These are phyloP conservation scores for Clonostachys sp. DNA, from an alignment of 2,329 filamentous ascomycete genomes.

Conservation along the genomic window DNA sequence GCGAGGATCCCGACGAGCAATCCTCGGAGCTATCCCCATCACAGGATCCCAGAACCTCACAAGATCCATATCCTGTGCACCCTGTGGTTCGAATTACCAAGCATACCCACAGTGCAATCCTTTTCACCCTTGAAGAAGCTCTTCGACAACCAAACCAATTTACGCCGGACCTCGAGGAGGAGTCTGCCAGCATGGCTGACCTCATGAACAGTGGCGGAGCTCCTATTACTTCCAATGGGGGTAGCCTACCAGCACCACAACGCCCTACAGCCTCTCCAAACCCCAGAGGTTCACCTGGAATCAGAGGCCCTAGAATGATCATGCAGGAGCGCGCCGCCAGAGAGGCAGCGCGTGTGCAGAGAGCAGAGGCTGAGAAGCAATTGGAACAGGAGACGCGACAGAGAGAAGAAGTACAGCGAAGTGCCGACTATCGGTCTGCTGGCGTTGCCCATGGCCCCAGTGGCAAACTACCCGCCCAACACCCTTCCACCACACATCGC, in stretches of 20 bases:
- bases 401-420: constrained; percentile 40
- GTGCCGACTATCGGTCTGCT: constrained; percentile 57
- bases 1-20: constrained; percentile 36
- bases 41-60: constrained; percentile 15
- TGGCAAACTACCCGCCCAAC: constrained; percentile 20
- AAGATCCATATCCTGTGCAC: constrained; percentile 29
- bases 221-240: constrained; percentile 47
- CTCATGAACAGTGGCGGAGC: constrained; percentile 55
- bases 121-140: constrained; percentile 88
- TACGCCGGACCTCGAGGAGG: constrained; percentile 79
- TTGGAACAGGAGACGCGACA: constrained; percentile 52
- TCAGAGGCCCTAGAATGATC: constrained; percentile 83
- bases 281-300: constrained; percentile 56
- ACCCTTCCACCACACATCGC: constrained; percentile 21
- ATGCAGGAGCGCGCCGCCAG: constrained; percentile 82
- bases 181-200: constrained; percentile 90
- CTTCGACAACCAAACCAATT: constrained; percentile 78
- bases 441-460: constrained; percentile 33
- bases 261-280: constrained; percentile 43
- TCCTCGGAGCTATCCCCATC: constrained; percentile 20
- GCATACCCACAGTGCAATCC: constrained; percentile 82
- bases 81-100: constrained; percentile 66
- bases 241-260: constrained; percentile 27
- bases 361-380: constrained; percentile 60
- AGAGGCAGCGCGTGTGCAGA: constrained; percentile 57